A percentile compares a stretch with the other conserved stretches of the same genome.
phyloP scores from a whole-genome alignment of 768 basidiomycete genomes.

The Russula lepida region DNA sequence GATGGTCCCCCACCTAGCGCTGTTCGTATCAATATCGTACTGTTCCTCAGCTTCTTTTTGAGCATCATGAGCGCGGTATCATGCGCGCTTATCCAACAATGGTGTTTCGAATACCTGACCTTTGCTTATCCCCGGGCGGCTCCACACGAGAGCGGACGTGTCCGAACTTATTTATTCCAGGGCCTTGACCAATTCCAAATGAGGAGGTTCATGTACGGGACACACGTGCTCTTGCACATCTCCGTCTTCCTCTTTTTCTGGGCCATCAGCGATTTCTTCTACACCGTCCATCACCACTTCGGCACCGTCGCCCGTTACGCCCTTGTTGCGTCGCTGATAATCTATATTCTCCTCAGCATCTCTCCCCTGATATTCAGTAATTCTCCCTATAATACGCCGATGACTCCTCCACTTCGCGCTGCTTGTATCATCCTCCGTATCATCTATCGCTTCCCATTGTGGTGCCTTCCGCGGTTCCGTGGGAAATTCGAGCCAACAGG shows the following conservation, averaged over 20 bases:
- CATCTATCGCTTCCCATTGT: neutral
- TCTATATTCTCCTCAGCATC: conserved; percentile 8
- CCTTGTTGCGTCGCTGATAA: neutral
- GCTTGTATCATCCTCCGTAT: neutral
- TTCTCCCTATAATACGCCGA: conserved; percentile 10
- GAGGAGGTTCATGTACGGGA: conserved; percentile 7
- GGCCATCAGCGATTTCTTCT: conserved; percentile 11
- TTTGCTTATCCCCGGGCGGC: neutral
- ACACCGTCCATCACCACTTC: neutral
- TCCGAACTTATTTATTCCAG: conserved; percentile 6
- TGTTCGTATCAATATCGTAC: conserved; percentile 13
- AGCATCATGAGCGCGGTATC: conserved; percentile 9
- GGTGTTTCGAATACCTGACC: conserved; percentile 4
- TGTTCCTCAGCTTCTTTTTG: conserved; percentile 15
- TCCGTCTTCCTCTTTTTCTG: conserved; percentile 14
- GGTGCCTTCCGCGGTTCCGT: neutral
- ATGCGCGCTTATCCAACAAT: conserved; percentile 16
- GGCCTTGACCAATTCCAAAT: conserved; percentile 8
- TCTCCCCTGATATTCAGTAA: conserved; percentile 5
- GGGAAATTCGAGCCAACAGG: neutral
- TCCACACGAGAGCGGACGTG: conserved; percentile 6
- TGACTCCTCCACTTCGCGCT: neutral
- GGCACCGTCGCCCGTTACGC: neutral
- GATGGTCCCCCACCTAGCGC: neutral
- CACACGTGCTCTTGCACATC: conserved; percentile 7